A percentile compares a stretch with the other conserved stretches of the same genome.
phyloP scores from a whole-genome alignment of 2,329 filamentous ascomycete genomes.

The Thelonectria rubi region DNA sequence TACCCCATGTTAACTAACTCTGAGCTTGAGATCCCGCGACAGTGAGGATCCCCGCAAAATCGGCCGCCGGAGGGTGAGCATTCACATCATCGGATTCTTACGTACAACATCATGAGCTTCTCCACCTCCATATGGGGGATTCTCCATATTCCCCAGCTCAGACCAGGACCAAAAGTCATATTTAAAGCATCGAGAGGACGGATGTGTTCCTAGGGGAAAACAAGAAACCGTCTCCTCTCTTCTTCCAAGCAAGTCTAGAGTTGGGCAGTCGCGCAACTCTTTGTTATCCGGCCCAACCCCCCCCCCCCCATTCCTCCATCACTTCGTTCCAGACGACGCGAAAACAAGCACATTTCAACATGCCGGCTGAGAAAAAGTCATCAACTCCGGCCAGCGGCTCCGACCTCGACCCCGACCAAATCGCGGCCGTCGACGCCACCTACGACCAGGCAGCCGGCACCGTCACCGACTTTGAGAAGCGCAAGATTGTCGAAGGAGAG shows the following conservation, averaged over 20 bases:
- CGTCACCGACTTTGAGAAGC: constrained; percentile 30
- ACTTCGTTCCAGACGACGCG: not conserved
- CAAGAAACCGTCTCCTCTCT: not conserved
- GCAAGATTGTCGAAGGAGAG: constrained; percentile 27
- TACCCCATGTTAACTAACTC: not conserved
- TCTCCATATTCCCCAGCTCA: constrained; percentile 17
- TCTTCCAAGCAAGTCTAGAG: constrained; percentile 1
- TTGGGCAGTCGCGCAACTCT: constrained; percentile 12
- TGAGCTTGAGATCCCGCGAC: not conserved
- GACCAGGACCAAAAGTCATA: constrained; percentile 1
- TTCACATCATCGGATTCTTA: constrained; percentile 28
- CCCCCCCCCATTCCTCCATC: not conserved
- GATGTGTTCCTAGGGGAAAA: not conserved
- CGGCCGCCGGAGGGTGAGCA: constrained; percentile 4
- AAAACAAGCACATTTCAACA: not conserved
- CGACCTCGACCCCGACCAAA: constrained; percentile 19
- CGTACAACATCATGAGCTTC: constrained; percentile 24
- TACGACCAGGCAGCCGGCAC: constrained; percentile 27
- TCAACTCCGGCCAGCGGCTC: constrained; percentile 2
- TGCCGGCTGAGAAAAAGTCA: constrained; percentile 13
- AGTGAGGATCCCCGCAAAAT: not conserved
- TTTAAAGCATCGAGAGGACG: not conserved
- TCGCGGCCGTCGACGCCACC: constrained; percentile 18
- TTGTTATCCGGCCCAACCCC: too few relatives aligned
- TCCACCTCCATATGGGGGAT: constrained; percentile 16